phyloP scores from a whole-genome alignment of 805 yeast species.

The Kodamaea jinghongensis region DNA sequence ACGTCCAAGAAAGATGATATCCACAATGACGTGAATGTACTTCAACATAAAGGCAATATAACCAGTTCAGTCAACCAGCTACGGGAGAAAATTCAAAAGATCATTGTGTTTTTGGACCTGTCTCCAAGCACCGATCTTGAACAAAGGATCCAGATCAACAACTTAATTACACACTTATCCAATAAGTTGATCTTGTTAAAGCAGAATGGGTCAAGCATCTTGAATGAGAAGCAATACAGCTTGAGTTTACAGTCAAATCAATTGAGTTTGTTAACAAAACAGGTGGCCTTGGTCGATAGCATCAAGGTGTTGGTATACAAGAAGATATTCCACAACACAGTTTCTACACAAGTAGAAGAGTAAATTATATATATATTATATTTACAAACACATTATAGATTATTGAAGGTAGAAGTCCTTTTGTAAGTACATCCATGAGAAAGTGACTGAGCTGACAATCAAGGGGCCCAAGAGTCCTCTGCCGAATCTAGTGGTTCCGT shows the following conservation, averaged over 20 bases:
- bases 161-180: slow-evolving; percentile 26
- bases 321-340: slow-evolving; percentile 5
- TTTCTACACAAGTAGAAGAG: no score
- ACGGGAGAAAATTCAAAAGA: slow-evolving; percentile 18
- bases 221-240: slow-evolving; percentile 9
- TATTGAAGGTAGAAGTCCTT: slow-evolving; percentile 51
- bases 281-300: slow-evolving; percentile 16
- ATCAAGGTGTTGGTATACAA: slow-evolving; percentile 7
- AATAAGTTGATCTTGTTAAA: slow-evolving; percentile 16
- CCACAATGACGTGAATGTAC: slow-evolving; percentile 8
- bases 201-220: slow-evolving; percentile 11
- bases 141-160: slow-evolving; percentile 19
- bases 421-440: slow-evolving; percentile 78
- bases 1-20: slow-evolving; percentile 6
- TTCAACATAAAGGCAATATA: slow-evolving; percentile 13
- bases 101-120: slow-evolving; percentile 19
- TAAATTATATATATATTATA: no score
- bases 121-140: slow-evolving; percentile 10
- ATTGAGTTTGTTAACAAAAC: slow-evolving; percentile 29
- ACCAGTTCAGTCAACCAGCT: slow-evolving; percentile 21
- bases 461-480: slow-evolving; percentile 89
- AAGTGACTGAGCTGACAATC: slow-evolving; percentile 65
- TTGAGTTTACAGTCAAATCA: slow-evolving; percentile 23
- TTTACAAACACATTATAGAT: neutral
- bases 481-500: slow-evolving; percentile 76